These are phyloP conservation scores for Boechera retrofracta DNA, from an alignment of 345 rosid genomes.

Conservation along the genomic window DNA sequence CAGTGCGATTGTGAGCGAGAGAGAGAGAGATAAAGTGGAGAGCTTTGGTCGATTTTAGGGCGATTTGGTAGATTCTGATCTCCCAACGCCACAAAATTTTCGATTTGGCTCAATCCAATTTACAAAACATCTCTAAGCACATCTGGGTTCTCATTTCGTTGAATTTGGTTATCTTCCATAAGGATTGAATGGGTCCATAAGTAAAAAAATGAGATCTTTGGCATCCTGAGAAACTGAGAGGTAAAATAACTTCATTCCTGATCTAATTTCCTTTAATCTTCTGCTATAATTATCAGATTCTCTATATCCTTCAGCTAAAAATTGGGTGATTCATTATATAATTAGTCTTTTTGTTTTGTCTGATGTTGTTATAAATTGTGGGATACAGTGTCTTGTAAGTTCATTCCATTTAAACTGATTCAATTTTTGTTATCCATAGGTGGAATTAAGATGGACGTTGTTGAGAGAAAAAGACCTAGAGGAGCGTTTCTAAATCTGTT, in stretches of 20 bases:
- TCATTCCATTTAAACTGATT: background rate
- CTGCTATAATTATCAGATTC: background rate
- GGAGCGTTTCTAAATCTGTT: slow-evolving; percentile 76
- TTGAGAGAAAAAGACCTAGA: slow-evolving; percentile 68
- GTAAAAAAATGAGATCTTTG: slow-evolving; percentile 3
- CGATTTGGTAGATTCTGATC: background rate
- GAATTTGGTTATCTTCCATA: background rate
- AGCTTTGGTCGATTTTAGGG: slow-evolving; percentile 18
- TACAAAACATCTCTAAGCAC: background rate
- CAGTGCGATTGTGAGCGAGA: slow-evolving; percentile 19
- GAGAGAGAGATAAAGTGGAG: slow-evolving; percentile 27
- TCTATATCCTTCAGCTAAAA: background rate
- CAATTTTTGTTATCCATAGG: slow-evolving; percentile 40
- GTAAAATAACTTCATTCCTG: slow-evolving; percentile 1
- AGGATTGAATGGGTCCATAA: background rate
- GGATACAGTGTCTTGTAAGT: slow-evolving; percentile 1
- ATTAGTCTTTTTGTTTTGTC: background rate
- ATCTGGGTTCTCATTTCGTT: background rate
- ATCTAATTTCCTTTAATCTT: background rate
- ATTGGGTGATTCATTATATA: background rate
- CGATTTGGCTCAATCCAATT: slow-evolving; percentile 3
- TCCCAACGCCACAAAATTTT: background rate
- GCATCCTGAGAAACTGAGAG: slow-evolving; percentile 26
- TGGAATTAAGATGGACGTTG: slow-evolving; percentile 59
- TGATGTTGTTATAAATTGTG: background rate